Evolutionary conservation across 108 stramenopile species (phyloP), one percentile per base, ranked within the genome.

Genomic region (Nitzschia inconspicua): DNA sequence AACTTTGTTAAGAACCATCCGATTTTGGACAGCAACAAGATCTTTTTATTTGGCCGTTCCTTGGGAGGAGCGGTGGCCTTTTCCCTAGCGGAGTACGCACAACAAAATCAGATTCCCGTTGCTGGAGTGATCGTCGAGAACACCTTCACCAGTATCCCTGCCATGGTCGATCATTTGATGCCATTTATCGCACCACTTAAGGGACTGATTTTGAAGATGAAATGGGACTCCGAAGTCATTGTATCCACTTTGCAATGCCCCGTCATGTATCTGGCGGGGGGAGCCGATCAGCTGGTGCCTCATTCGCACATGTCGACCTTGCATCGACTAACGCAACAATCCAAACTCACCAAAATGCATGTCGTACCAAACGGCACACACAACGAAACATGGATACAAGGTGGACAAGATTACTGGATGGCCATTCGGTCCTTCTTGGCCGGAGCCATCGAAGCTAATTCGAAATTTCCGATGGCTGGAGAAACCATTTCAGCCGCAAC

Each of bases 1-100:
- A 30, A 73, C 7, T 76, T 68, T 43, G 41, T 73, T 10, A 16
- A 41, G 11, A 54, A 56, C 5, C 82, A 85, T 46, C 77, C 70
- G 8, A 57, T 68, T 24, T 70, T 95, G 24, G 91, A 93, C 67
- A 50, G 78, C 0, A 47, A 56, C 7, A 72, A 66, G 44, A 49
- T 96, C 4, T 90, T 95, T 61, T 27, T 93, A 0, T 98, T 96
- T 77, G 97, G 97, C 6, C 67, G 94, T 32, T 81, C 78, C 3
- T 65, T 98, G 60, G 97, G 97, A 7, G 97, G 97, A 10, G 94
- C 94, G n/a, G 95, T 96, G 7, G 89, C 93, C 9, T 85, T 98
- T 53, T 77, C 88, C 61, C 44, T 95, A 7, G 92, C 90, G 2
- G 51, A 85, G 27, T 82, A 86, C 52, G 75, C 88, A 16, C 69